These are phyloP conservation scores for Evernia prunastri DNA, from an alignment of 495 filamentous ascomycete genomes.

Conservation along the genomic window DNA sequence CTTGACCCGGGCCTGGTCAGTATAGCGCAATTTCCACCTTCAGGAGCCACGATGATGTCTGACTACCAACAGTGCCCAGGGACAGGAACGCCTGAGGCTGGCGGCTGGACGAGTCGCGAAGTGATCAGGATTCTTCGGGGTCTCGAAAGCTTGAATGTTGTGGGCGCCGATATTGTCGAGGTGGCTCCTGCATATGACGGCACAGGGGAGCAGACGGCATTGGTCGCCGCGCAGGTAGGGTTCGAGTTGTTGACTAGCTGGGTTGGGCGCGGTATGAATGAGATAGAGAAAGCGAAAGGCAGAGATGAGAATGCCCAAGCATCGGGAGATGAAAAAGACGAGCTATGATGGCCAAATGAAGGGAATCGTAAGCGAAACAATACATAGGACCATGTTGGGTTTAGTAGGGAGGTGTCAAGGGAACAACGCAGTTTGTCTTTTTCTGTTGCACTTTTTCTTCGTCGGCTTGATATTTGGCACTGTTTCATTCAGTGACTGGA, in stretches of 20 bases:
- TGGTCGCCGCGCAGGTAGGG: slow-evolving; percentile 75
- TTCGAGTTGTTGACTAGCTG: slow-evolving; percentile 79
- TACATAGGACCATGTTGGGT: too few species aligned
- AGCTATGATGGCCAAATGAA: background rate
- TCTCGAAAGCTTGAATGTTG: slow-evolving; percentile 61
- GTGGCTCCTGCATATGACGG: slow-evolving; percentile 83
- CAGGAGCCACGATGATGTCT: background rate
- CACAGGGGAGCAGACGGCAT: slow-evolving; percentile 71
- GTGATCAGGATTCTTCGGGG: slow-evolving; percentile 64
- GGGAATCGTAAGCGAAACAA: too few species aligned
- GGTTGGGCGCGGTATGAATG: slow-evolving; percentile 50
- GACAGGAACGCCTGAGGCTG: slow-evolving; percentile 67
- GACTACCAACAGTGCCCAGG: slow-evolving; percentile 40
- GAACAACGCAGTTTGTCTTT: too few species aligned
- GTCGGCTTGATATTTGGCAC: too few species aligned
- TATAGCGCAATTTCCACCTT: background rate
- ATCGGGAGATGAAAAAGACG: background rate
- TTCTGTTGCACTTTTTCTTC: too few species aligned
- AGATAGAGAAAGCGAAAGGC: slow-evolving; percentile 31
- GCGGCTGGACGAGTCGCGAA: slow-evolving; percentile 69
- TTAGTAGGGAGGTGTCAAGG: too few species aligned
- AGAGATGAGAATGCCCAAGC: slow-evolving; percentile 12
- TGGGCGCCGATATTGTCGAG: slow-evolving; percentile 77
- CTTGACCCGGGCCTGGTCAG: slow-evolving; percentile 60
- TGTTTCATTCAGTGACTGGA: too few species aligned